Evolutionary conservation across 2,329 filamentous ascomycete species (phyloP), one percentile per base, ranked within the genome.

Genomic region (Penicillium sp.): DNA sequence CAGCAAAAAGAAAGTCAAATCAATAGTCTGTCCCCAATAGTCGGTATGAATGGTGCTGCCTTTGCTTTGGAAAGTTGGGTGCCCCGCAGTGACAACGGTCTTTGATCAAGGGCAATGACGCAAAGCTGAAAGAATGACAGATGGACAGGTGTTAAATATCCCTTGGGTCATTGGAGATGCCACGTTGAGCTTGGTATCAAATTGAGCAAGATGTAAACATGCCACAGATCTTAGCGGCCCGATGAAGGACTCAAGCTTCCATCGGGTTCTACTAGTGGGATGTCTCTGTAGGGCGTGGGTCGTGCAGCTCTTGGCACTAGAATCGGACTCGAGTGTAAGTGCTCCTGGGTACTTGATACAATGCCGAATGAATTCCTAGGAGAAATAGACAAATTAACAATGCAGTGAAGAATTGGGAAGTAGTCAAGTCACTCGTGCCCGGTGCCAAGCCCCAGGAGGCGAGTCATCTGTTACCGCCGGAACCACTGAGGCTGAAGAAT

Each of bases 221-320:
- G 36, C 35, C 55, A 47, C 49, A 58, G 34, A 40, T n/a, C 38
- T 34, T 44, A 52, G 51, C 43, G 54, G 47, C 46, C 42, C 38
- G 51, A 55, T 53, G 18, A 18, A 58, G 57, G 54, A 59, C 51
- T 57, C 56, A 55, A 38, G 54, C 43, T 71, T 71, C 69, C 63
- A 71, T 69, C 42, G 45, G 67, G 63, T 71, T 71, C 69, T 60
- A 70, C 68, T 59, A 70, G 61, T 19, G 36, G 36, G 58, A 56
- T 67, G 65, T 61, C 62, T 67, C 52, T 51, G 44, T 36, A 69
- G 63, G 67, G 65, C 66, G 64, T 56, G 56, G 50, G 55, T 41
- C 41, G 46, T 47, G 46, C 42, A 30, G 48, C 29, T 53, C 51
- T 54, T 54, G 51, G 51, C 51, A 18, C 16, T 11, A 26, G 8